phyloP scores from a whole-genome alignment of 140 eudicot genomes.

The Flaveria floridana region DNA sequence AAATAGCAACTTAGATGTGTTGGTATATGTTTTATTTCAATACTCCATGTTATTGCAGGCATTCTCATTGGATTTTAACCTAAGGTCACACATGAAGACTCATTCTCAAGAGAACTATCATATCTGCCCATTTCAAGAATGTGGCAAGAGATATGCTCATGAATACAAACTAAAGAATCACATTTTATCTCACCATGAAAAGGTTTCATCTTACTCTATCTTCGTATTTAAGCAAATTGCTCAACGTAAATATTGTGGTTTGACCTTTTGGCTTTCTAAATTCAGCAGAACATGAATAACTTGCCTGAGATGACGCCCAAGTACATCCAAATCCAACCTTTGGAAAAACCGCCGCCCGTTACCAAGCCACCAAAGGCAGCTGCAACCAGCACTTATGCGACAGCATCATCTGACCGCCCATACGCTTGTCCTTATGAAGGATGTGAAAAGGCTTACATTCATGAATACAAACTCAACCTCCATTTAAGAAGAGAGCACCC shows the following conservation, averaged over 20 bases:
- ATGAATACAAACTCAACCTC: slow-evolving; percentile 94
- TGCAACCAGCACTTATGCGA: slow-evolving; percentile 42
- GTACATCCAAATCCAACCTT: slow-evolving; percentile 33
- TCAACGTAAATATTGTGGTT: slow-evolving; percentile 1
- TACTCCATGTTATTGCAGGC: slow-evolving; percentile 53
- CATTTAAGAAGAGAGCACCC: slow-evolving; percentile 91
- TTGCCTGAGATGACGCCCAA: slow-evolving; percentile 30
- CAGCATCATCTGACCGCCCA: slow-evolving; percentile 75
- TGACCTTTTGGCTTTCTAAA: slow-evolving; percentile 13
- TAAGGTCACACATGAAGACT: slow-evolving; percentile 94
- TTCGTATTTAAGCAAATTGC: neutral
- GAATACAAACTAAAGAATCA: slow-evolving; percentile 94
- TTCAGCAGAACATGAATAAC: slow-evolving; percentile 35
- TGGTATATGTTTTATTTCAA: neutral
- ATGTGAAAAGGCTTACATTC: slow-evolving; percentile 90
- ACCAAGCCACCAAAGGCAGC: slow-evolving; percentile 51
- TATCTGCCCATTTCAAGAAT: slow-evolving; percentile 86
- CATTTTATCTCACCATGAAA: slow-evolving; percentile 79
- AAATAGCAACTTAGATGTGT: neutral
- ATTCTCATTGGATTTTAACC: slow-evolving; percentile 88
- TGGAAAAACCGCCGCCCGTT: slow-evolving; percentile 37
- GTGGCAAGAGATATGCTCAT: slow-evolving; percentile 96
- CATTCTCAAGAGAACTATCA: slow-evolving; percentile 97
- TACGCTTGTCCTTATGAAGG: slow-evolving; percentile 91
- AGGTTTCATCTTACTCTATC: slow-evolving; percentile 42